Base-by-base conservation (phyloP, 306 rosid genomes). In the Pterocarpus santalinus region DNA sequence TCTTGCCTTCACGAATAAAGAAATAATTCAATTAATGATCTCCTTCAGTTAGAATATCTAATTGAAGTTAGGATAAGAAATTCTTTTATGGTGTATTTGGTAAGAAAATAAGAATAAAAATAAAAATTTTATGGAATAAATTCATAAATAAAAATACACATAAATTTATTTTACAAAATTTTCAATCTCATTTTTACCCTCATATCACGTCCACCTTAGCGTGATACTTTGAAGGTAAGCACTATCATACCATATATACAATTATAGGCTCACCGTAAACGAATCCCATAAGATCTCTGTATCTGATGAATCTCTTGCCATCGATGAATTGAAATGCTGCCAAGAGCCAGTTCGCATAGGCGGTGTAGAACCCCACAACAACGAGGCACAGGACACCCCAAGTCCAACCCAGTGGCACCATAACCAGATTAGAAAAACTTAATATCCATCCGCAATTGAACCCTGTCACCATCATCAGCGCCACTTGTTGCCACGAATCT, bases 401-500 rank as follows among this genome's bases (percentile, higher is more conserved):
- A 32, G 72, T 90, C 94, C 94, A 90, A 67, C 94, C 89, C 76
- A 90, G 75, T 30, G 91, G 91, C 71, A 83, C 81, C 85, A 90
- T 75, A 1, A 90, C 22, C 28, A 90, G 78, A 52, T 88, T 90
- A 2, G 94, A 81, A 69, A 88, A 90, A 61, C 69, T 88, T 36
- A 90, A 47, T 72, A 88, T 78, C 85, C 89, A 88, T 7, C 94
- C 94, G 1, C 92, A 86, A 8, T 90, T 90, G 84, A 85, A 90
- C 65, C 75, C 30, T 10, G 91, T 71, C 57, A 86, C 88, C 66
- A 86, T 28, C 87, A 90, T 28, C 87, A 86, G 69, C 75, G 91
- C 94, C 78, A 90, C 94, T 85, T 90, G 94, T 60, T 88, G 87
- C 94, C 94, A 90, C 30, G 94, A 85, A 82, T 89, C 92, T 89